Evolutionary conservation across 257 asterid species (phyloP).

Genomic region (Striga asiatica): DNA sequence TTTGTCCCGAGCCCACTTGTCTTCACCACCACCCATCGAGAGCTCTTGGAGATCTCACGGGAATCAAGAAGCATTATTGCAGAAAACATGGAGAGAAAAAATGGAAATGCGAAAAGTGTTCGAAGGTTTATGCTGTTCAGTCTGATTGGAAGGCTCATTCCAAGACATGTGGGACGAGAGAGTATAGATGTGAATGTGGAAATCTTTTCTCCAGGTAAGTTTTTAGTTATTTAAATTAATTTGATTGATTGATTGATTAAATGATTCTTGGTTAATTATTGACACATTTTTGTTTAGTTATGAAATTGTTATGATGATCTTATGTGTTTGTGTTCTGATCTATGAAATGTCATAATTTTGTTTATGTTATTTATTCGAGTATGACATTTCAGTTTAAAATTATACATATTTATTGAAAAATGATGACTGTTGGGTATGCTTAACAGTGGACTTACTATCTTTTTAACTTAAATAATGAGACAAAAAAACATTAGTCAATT

Average conservation of each 20-base stretch:
- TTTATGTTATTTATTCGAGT: too few relatives aligned
- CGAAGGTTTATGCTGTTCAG: slow-evolving; percentile 75
- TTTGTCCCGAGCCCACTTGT: slow-evolving; percentile 70
- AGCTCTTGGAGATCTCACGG: slow-evolving; percentile 81
- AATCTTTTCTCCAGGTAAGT: slow-evolving; percentile 76
- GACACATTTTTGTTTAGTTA: neutral
- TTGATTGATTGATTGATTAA: neutral
- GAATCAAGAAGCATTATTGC: slow-evolving; percentile 80
- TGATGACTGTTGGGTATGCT: too few relatives aligned
- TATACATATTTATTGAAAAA: too few relatives aligned
- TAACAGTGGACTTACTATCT: too few relatives aligned
- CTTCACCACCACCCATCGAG: slow-evolving; percentile 74
- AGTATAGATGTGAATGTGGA: slow-evolving; percentile 84
- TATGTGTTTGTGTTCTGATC: too few relatives aligned
- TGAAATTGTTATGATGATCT: too few relatives aligned
- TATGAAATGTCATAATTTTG: too few relatives aligned
- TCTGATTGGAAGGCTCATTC: slow-evolving; percentile 91
- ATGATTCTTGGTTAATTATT: neutral
- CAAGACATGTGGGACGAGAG: slow-evolving; percentile 82
- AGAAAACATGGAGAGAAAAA: slow-evolving; percentile 91
- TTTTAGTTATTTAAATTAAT: neutral
- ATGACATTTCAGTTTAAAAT: too few relatives aligned
- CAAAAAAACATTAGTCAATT: too few relatives aligned
- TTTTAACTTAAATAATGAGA: too few relatives aligned
- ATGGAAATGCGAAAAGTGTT: slow-evolving; percentile 78